phyloP scores from a whole-genome alignment of 2,329 filamentous ascomycete genomes.

The Arthrocladium fulminans region DNA sequence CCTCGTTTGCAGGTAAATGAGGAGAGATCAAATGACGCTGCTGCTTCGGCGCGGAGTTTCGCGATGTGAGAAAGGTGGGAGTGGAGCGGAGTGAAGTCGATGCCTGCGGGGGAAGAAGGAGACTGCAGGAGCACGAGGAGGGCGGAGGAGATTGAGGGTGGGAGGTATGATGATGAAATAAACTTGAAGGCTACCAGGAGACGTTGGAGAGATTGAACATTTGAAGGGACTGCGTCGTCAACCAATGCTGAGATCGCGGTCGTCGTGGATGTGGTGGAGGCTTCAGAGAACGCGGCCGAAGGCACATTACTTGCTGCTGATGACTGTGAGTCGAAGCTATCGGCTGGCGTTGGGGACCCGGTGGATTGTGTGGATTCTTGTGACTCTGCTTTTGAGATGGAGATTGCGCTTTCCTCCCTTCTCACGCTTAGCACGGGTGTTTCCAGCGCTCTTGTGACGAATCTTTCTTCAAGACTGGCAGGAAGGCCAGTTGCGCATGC shows the following conservation, averaged over 20 bases:
- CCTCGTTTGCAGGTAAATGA: constrained; percentile 38
- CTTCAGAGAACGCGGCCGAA: constrained; percentile 29
- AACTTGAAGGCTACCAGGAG: constrained; percentile 43
- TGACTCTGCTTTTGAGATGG: constrained; percentile 21
- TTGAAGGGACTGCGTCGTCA: constrained; percentile 29
- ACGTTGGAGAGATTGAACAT: constrained; percentile 37
- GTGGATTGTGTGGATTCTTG: constrained; percentile 26
- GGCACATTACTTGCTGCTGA: constrained; percentile 26
- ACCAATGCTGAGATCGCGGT: constrained; percentile 27
- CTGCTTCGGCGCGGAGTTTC: constrained; percentile 60
- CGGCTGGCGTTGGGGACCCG: constrained; percentile 18
- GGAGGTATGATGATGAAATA: constrained; percentile 43
- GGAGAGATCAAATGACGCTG: constrained; percentile 53
- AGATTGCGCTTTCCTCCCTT: constrained; percentile 41
- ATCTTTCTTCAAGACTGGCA: constrained; percentile 72
- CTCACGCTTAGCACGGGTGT: constrained; percentile 63
- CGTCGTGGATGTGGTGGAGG: constrained; percentile 30
- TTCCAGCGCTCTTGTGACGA: constrained; percentile 67
- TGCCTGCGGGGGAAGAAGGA: constrained; percentile 28
- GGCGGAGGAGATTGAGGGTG: constrained; percentile 29
- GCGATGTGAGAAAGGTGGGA: constrained; percentile 59
- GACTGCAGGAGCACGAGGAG: constrained; percentile 33
- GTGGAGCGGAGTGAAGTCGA: constrained; percentile 64
- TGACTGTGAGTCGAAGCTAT: constrained; percentile 20
- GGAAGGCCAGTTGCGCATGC: constrained; percentile 62